Conservation (phyloP, 140 eudicot species). For the Cichorium intybus region DNA sequence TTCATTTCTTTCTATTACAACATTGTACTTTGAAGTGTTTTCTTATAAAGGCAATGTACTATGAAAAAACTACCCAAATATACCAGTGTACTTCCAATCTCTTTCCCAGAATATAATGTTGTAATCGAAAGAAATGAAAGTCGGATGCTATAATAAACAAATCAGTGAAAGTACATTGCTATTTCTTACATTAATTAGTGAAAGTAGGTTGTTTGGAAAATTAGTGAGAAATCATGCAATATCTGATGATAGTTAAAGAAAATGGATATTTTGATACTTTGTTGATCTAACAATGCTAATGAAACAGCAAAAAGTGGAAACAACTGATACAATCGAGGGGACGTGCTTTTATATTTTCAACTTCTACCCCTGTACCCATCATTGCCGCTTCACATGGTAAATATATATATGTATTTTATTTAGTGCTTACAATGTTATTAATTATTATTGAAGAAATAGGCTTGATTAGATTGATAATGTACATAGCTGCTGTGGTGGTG, state of each 20-base stretch:
- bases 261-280: background rate
- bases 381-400: slow-evolving; percentile 94
- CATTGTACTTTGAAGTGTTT: background rate
- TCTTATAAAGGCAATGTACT: too few species aligned
- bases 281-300: too few species aligned
- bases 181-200: too few species aligned
- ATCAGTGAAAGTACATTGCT: too few species aligned
- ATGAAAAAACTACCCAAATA: too few species aligned
- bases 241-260: background rate
- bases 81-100: too few species aligned
- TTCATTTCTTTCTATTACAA: background rate
- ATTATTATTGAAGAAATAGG: too few species aligned
- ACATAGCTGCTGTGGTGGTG: slow-evolving; percentile 77
- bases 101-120: too few species aligned
- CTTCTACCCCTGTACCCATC: slow-evolving; percentile 87
- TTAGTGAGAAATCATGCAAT: background rate
- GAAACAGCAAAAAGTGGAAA: slow-evolving; percentile 88
- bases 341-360: slow-evolving; percentile 95
- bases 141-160: background rate
- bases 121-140: too few species aligned
- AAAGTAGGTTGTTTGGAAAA: background rate
- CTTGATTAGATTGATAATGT: too few species aligned
- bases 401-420: background rate
- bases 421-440: background rate
- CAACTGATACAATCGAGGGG: slow-evolving; percentile 90